Evolutionary conservation across 768 basidiomycete genomes (phyloP).

Genomic region (Tulasnella sp.): DNA sequence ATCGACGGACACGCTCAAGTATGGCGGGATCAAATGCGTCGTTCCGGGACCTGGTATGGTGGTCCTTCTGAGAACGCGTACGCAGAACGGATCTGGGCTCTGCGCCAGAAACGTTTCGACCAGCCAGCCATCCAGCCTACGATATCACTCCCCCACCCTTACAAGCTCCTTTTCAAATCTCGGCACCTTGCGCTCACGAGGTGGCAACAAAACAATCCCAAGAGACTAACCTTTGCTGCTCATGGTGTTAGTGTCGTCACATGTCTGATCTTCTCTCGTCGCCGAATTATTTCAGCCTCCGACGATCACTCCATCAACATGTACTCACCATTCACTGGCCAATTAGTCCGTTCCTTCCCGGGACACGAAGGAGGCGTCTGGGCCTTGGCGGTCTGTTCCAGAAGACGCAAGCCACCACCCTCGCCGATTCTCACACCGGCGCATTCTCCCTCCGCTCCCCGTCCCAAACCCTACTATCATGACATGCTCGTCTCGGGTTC

Average conservation of each 20-base stretch:
- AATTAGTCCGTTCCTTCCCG: conserved; percentile 55
- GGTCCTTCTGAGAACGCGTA: conserved; percentile 79
- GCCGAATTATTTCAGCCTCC: conserved; percentile 93
- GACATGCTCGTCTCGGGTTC: conserved; percentile 74
- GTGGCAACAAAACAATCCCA: conserved; percentile 42
- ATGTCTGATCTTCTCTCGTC: conserved; percentile 89
- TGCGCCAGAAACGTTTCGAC: conserved; percentile 42
- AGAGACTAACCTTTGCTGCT: conserved; percentile 77
- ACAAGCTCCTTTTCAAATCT: conserved; percentile 90
- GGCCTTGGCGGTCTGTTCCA: conserved; percentile 42
- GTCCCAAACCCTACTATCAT: conserved; percentile 21
- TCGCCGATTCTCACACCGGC: conserved; percentile 29
- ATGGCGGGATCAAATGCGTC: conserved; percentile 82
- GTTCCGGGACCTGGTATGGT: conserved; percentile 85
- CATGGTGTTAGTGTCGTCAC: conserved; percentile 91
- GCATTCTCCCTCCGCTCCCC: conserved; percentile 1
- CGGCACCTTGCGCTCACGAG: conserved; percentile 73
- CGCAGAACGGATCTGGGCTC: conserved; percentile 62
- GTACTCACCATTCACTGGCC: conserved; percentile 81
- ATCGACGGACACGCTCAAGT: conserved; percentile 87
- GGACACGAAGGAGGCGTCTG: conserved; percentile 47
- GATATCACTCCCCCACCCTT: conserved; percentile 76
- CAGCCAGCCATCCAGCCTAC: conserved; percentile 39
- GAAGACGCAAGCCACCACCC: conserved; percentile 42
- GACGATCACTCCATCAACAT: conserved; percentile 97